phyloP scores from a whole-genome alignment of 441 rosid species.

The Brassica balearica region DNA sequence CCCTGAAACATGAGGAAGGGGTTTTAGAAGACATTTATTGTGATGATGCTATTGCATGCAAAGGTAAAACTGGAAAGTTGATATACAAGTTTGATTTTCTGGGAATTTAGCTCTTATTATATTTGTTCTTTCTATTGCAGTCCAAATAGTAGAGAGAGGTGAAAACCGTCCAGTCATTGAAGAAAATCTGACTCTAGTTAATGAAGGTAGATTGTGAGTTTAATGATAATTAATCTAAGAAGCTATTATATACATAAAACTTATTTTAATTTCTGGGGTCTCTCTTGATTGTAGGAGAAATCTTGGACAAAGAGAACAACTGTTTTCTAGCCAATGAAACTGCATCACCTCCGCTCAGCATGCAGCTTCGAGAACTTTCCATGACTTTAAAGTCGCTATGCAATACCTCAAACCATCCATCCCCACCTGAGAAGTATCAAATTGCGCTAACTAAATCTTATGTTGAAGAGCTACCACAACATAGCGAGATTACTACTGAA shows the following conservation, averaged over 20 bases:
- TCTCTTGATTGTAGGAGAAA: slow-evolving; percentile 43
- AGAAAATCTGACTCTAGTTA: slow-evolving; percentile 23
- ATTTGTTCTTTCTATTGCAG: slow-evolving; percentile 13
- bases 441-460: neutral
- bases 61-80: slow-evolving; percentile 29
- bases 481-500: slow-evolving; percentile 32
- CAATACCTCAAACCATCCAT: slow-evolving; percentile 41
- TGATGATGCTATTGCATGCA: slow-evolving; percentile 22
- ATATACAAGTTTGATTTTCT: slow-evolving; percentile 11
- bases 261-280: neutral
- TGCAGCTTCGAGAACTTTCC: slow-evolving; percentile 57
- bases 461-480: slow-evolving; percentile 34
- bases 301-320: slow-evolving; percentile 56
- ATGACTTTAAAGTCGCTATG: slow-evolving; percentile 58
- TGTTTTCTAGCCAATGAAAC: slow-evolving; percentile 40
- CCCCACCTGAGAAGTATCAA: slow-evolving; percentile 39
- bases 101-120: neutral
- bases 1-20: neutral
- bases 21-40: slow-evolving; percentile 7
- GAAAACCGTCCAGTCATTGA: neutral
- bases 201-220: slow-evolving; percentile 44
- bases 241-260: neutral
- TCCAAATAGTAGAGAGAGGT: slow-evolving; percentile 5
- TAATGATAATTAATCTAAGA: slow-evolving; percentile 21
- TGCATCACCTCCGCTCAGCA: slow-evolving; percentile 63